Percentiles rank a stretch among this genome's conserved stretches.
Evolutionary conservation across 1,284 basidiomycete genomes (phyloP).

Genomic region (Athelia sp.): DNA sequence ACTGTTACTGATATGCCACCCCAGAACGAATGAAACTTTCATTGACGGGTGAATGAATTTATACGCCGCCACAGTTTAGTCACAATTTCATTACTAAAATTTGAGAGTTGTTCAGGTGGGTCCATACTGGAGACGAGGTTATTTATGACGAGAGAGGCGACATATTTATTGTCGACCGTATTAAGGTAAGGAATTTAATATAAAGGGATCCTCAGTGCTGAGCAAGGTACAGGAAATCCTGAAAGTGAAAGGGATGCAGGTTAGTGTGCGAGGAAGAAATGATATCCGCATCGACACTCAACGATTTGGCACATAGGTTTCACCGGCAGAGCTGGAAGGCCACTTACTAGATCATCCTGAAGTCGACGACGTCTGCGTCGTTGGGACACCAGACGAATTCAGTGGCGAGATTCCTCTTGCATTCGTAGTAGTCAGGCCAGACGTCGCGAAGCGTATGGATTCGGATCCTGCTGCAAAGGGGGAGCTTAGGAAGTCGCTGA

Average conservation of each 20-base stretch:
- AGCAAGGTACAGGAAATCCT: slow-evolving; percentile 45
- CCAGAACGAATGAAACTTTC: slow-evolving; percentile 55
- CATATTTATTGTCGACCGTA: slow-evolving; percentile 56
- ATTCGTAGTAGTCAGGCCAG: slow-evolving; percentile 54
- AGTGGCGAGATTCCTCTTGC: slow-evolving; percentile 77
- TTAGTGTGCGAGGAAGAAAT: slow-evolving; percentile 21
- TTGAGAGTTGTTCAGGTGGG: slow-evolving; percentile 35
- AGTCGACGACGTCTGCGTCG: slow-evolving; percentile 58
- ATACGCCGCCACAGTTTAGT: background rate
- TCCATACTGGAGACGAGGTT: slow-evolving; percentile 62
- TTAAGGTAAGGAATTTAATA: slow-evolving; percentile 39
- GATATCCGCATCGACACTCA: slow-evolving; percentile 7
- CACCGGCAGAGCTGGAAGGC: slow-evolving; percentile 68
- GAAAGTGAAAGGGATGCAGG: slow-evolving; percentile 54
- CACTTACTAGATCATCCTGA: slow-evolving; percentile 63
- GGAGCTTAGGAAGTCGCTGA: slow-evolving; percentile 33
- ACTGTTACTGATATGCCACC: background rate
- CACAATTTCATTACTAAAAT: too few species aligned
- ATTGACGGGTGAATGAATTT: slow-evolving; percentile 30
- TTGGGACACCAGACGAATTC: slow-evolving; percentile 73
- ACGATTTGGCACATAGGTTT: slow-evolving; percentile 9
- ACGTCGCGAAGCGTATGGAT: slow-evolving; percentile 32
- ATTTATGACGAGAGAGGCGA: slow-evolving; percentile 48
- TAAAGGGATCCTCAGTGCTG: slow-evolving; percentile 1
- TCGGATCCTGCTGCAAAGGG: slow-evolving; percentile 27